Conservation (phyloP, 257 asterid genomes). For the Phtheirospermum japonicum region DNA sequence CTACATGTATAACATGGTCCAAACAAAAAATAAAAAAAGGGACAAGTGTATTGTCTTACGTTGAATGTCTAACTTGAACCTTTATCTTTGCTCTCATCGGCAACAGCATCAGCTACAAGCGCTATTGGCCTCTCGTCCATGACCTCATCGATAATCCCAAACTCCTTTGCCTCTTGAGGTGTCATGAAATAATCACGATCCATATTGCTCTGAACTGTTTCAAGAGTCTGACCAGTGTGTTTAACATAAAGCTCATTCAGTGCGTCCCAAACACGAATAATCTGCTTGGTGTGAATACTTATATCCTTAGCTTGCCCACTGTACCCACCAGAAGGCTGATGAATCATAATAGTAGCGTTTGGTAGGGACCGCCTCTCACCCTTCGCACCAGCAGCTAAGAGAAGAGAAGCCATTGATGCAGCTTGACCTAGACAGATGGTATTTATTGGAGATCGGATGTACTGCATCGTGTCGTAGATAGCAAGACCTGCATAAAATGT, state of each 20-base stretch:
- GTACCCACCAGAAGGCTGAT: conserved; percentile 94
- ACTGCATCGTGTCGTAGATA: conserved; percentile 94
- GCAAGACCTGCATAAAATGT: conserved; percentile 70
- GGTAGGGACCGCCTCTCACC: conserved; percentile 90
- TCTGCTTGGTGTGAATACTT: conserved; percentile 80
- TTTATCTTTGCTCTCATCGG: conserved; percentile 54
- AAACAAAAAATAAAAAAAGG: background rate
- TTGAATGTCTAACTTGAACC: conserved; percentile 47
- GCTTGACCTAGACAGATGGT: conserved; percentile 94
- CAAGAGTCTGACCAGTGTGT: conserved; percentile 83
- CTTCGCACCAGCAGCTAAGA: conserved; percentile 92
- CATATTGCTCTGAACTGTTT: conserved; percentile 63
- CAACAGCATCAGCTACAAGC: conserved; percentile 68
- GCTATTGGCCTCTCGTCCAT: conserved; percentile 72
- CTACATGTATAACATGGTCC: background rate
- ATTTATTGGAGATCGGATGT: conserved; percentile 81
- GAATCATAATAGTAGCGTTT: conserved; percentile 87
- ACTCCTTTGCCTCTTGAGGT: conserved; percentile 87
- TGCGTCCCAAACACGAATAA: conserved; percentile 78
- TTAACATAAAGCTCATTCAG: conserved; percentile 70
- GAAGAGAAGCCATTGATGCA: conserved; percentile 97
- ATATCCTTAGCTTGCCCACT: conserved; percentile 94
- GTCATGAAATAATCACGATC: conserved; percentile 94
- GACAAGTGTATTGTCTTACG: conserved; percentile 30
- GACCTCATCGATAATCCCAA: conserved; percentile 91